Base-by-base conservation (phyloP, 208 protist genomes). In the Acanthamoeba castellanii region DNA sequence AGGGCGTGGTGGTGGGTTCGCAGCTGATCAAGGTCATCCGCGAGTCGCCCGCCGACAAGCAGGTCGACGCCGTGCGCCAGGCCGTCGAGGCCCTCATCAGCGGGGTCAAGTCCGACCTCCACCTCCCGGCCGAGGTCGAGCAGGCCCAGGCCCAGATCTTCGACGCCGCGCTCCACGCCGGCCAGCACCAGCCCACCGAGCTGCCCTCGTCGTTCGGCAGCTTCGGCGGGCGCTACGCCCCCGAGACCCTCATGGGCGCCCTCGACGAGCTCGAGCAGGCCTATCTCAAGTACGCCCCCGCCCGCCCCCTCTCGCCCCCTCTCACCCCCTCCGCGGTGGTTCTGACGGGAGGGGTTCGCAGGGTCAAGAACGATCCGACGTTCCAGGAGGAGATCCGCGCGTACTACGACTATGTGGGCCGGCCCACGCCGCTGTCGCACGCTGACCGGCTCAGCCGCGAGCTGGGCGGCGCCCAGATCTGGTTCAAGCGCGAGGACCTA, bases 401-500 rank as follows among this genome's bases (percentile, higher is more conserved):
- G 37, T 96, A 96, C 82, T 95, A 91, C 32, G 50, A 96, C 20
- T 98, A 96, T 72, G 94, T 97, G 25, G 97, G 97, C 22, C 82
- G 97, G 59, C 96, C 97, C 13, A 97, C 96, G 34, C 96, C 96
- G 27, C 50, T 97, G 9, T 97, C 96, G 64, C 66, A 96, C n/a
- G 97, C 97, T 9, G 57, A 96, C 47, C 89, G 97, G 0, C 85
- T 98, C 4, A 97, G 97, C 22, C 87, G 96, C 57, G 20, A 93
- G n/a, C 22, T 64, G 16, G 96, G 96, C 78, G 97, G 97, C 18
- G 97, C 97, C 37, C 72, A 97, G 55, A 98, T 98, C 68, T 98
- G 97, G 96, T 95, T 98, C 45, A 98, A 98, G 94, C 97, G 98
- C 57, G 98, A 98, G 95, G 98, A 98, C 90, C 94, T 98, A 20